phyloP scores from a whole-genome alignment of 345 rosid species.

The Acer yangbiense region DNA sequence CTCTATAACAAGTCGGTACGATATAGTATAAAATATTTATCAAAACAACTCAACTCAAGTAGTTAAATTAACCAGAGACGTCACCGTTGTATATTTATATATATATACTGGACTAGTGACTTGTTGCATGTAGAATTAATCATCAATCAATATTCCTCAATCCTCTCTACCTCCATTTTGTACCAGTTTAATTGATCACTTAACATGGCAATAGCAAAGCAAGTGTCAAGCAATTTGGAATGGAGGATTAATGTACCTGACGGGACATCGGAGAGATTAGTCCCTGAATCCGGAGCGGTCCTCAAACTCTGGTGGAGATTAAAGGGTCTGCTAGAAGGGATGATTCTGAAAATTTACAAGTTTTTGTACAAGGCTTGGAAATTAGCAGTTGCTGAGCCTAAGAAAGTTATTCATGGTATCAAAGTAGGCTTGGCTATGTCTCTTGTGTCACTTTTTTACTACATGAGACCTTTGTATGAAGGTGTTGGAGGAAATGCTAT shows the following conservation, averaged over 20 bases:
- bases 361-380: slow-evolving; percentile 55
- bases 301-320: slow-evolving; percentile 33
- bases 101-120: neutral
- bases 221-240: slow-evolving; percentile 43
- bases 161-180: neutral
- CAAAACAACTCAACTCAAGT: neutral
- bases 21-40: neutral
- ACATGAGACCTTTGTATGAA: slow-evolving; percentile 67
- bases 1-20: neutral
- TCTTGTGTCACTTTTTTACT: slow-evolving; percentile 68
- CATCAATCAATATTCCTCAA: neutral
- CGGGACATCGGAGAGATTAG: slow-evolving; percentile 38
- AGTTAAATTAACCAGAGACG: neutral
- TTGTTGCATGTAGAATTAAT: too few relatives aligned
- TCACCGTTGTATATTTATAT: neutral
- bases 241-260: slow-evolving; percentile 58
- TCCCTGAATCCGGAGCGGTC: slow-evolving; percentile 27
- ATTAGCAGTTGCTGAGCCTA: slow-evolving; percentile 65
- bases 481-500: slow-evolving; percentile 66
- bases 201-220: slow-evolving; percentile 34
- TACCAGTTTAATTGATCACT: slow-evolving; percentile 10
- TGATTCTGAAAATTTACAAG: slow-evolving; percentile 26
- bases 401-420: slow-evolving; percentile 58
- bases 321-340: slow-evolving; percentile 27
- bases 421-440: slow-evolving; percentile 77